These are phyloP conservation scores for Brassica rapa DNA, from an alignment of 345 rosid genomes.

Conservation along the genomic window DNA sequence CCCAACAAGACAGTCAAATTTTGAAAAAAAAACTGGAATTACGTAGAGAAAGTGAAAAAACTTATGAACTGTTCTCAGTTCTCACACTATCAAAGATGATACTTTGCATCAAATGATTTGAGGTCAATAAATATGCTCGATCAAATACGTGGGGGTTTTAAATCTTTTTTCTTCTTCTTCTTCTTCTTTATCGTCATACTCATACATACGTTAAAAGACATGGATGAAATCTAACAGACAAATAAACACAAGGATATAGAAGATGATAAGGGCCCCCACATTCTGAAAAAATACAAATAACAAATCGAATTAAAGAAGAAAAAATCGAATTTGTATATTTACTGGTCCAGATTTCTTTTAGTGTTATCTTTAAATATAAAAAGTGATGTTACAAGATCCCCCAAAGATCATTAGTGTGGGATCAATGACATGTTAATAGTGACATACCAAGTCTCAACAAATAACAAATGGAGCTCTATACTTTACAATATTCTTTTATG, in stretches of 20 bases:
- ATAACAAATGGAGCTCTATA: conserved; percentile 1
- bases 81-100: neutral
- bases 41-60: neutral
- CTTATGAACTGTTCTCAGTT: neutral
- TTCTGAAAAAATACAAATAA: neutral
- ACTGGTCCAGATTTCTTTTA: neutral
- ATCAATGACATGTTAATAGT: neutral
- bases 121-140: neutral
- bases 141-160: neutral
- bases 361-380: neutral
- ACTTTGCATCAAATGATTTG: neutral
- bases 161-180: neutral
- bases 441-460: neutral
- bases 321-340: neutral
- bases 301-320: neutral
- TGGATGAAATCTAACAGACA: neutral
- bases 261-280: conserved; percentile 10
- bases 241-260: neutral
- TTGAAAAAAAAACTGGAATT: neutral
- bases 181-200: neutral
- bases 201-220: neutral
- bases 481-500: conserved; percentile 1
- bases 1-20: neutral
- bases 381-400: neutral
- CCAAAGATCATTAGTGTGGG: neutral